Evolutionary conservation across 2,329 filamentous ascomycete genomes (phyloP).

Genomic region (Neofusicoccum sp.): DNA sequence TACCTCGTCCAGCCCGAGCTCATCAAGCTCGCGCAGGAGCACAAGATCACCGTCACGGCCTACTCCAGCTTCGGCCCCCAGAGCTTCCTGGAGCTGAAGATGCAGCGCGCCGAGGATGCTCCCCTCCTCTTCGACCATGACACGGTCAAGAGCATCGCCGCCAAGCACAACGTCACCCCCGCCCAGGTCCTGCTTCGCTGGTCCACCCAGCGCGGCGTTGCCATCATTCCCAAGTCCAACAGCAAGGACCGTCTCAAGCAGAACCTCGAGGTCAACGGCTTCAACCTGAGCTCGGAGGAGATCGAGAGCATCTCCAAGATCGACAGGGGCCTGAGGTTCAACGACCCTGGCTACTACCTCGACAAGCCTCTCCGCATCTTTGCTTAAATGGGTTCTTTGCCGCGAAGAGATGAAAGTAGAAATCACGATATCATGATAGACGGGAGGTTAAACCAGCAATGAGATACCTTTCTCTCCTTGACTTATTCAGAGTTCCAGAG

Average conservation of each 20-base stretch:
- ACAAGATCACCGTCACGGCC: slow-evolving; percentile 73
- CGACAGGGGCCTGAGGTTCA: slow-evolving; percentile 33
- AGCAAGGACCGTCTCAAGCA: slow-evolving; percentile 30
- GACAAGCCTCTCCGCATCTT: slow-evolving; percentile 28
- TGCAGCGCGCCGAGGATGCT: slow-evolving; percentile 62
- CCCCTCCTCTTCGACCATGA: slow-evolving; percentile 70
- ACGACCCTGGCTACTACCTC: slow-evolving; percentile 31
- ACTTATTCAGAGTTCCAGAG: too few relatives aligned
- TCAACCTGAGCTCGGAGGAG: slow-evolving; percentile 31
- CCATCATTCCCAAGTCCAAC: slow-evolving; percentile 72
- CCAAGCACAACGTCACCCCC: slow-evolving; percentile 69
- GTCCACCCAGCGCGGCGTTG: slow-evolving; percentile 76
- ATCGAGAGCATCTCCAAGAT: slow-evolving; percentile 36
- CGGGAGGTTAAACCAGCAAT: slow-evolving; percentile 4
- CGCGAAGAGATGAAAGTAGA: slow-evolving; percentile 11
- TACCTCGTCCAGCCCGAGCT: slow-evolving; percentile 77
- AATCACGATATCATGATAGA: slow-evolving; percentile 12
- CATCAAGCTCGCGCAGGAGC: slow-evolving; percentile 64
- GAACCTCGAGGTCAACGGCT: slow-evolving; percentile 34
- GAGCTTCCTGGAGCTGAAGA: slow-evolving; percentile 71
- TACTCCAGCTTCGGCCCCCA: slow-evolving; percentile 83
- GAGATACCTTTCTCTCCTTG: not conserved
- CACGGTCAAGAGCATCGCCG: slow-evolving; percentile 62
- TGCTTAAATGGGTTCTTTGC: slow-evolving; percentile 20
- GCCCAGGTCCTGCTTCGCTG: slow-evolving; percentile 83